phyloP scores from a whole-genome alignment of 257 asterid genomes.

The Nicotiana tabacum region DNA sequence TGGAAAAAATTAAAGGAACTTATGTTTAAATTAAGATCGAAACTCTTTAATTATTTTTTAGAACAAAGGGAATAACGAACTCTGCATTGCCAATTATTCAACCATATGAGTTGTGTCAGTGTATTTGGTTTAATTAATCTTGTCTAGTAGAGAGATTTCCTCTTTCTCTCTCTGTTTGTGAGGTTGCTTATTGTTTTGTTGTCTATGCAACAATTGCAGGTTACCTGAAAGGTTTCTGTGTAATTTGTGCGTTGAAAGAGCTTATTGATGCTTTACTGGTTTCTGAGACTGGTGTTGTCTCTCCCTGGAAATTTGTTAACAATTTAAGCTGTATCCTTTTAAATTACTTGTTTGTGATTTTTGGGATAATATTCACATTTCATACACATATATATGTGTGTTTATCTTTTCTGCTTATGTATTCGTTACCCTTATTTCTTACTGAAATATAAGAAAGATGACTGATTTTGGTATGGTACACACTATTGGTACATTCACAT shows the following conservation, averaged over 20 bases:
- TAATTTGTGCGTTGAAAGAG: conserved; percentile 45
- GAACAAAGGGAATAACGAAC: background rate
- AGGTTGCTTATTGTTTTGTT: background rate
- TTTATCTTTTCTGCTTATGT: background rate
- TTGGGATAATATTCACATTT: background rate
- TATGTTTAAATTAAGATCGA: background rate
- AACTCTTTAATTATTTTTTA: background rate
- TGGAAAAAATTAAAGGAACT: background rate
- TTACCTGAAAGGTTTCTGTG: conserved; percentile 36
- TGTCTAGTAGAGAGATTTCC: background rate
- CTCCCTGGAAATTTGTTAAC: conserved; percentile 48
- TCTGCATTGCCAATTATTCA: background rate
- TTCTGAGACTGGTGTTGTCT: conserved; percentile 26
- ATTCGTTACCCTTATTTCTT: background rate
- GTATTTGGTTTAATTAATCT: background rate
- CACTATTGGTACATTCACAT: background rate
- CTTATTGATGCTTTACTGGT: conserved; percentile 38
- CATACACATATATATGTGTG: background rate
- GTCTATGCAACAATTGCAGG: conserved; percentile 37
- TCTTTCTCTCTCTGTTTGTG: background rate
- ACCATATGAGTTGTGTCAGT: background rate
- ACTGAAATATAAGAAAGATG: background rate
- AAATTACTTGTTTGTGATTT: conserved; percentile 1
- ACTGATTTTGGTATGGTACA: background rate
- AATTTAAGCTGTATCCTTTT: conserved; percentile 80